Evolutionary conservation across 2,329 filamentous ascomycete genomes (phyloP).

Genomic region (Triangularia setosa): DNA sequence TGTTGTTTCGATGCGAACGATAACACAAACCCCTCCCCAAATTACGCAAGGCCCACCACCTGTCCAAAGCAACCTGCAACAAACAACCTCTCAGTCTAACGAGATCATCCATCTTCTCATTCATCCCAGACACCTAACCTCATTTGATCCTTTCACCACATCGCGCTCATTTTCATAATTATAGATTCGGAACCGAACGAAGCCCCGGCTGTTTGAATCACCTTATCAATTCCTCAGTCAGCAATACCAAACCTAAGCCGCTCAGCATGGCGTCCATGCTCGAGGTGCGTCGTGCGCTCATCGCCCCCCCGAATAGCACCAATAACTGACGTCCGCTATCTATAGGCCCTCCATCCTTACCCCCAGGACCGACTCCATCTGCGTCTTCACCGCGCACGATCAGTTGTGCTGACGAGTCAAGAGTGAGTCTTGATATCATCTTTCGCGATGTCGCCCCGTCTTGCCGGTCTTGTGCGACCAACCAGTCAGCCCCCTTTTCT

Average conservation of each 20-base stretch:
- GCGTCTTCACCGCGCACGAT: constrained; percentile 77
- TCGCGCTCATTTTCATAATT: background rate
- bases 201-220: background rate
- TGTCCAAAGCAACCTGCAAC: background rate
- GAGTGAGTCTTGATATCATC: constrained; percentile 50
- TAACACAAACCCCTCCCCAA: background rate
- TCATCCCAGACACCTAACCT: background rate
- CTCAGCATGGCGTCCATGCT: constrained; percentile 25
- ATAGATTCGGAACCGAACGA: background rate
- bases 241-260: background rate
- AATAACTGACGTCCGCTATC: constrained; percentile 12
- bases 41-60: background rate
- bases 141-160: background rate
- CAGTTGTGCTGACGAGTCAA: constrained; percentile 72
- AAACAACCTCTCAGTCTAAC: background rate
- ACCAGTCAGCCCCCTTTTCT: background rate
- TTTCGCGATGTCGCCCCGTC: background rate
- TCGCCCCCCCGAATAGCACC: background rate
- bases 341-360: constrained; percentile 37
- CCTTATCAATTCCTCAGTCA: constrained; percentile 6
- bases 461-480: background rate
- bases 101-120: background rate
- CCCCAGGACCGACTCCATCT: constrained; percentile 73
- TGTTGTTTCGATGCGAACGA: background rate
- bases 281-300: constrained; percentile 16